Base-by-base conservation (phyloP, 306 rosid species). In the Hippophae rhamnoides region DNA sequence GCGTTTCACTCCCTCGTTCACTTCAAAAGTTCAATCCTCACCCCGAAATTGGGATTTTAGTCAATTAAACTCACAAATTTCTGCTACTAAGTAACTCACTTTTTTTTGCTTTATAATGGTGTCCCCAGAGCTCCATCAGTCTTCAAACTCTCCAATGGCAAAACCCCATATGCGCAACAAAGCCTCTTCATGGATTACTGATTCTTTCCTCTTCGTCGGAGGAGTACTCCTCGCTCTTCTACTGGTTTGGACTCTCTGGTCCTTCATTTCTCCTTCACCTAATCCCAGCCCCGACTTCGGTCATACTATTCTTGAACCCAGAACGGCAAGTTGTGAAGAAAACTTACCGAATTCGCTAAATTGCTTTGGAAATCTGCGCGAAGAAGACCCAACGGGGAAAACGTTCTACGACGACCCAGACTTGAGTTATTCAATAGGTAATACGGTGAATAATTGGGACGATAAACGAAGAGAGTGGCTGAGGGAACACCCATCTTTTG, bases 401-500 rank as follows among this genome's bases (percentile, higher is more conserved):
- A 81, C 80, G 14, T 81, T 87, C 81, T 85, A 87, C 60, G 96
- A 85, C 61, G 87, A 86, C 56, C 86, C 78, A 7, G 69, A 71
- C 45, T 57, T 71, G 62, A 78, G 84, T 1, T 92, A 85, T 81
- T 70, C 84, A 9, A 77, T 92, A 10, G 84, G 70, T 7, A 62
- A 46, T 2, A 84, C 76, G 23, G 71, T 87, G 13, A 47, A 51
- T 26, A 43, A 75, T 60, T 92, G 96, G 96, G 95, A 92, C 56
- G 76, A 79, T 55, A 87, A 87, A 68, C 73, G 98, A 0, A 14
- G 61, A 18, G 70, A 78, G 23, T 92, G 98, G 98, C 72, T 81
- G 31, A 8, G 38, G 42, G 75, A 2, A 6, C 89, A 92, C 52
- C 95, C 89, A 0, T 71, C 79, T 0, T 78, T 85, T 58, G 48